Evolutionary conservation across 2,329 filamentous ascomycete genomes (phyloP).

Genomic region (Exophiala sp.): DNA sequence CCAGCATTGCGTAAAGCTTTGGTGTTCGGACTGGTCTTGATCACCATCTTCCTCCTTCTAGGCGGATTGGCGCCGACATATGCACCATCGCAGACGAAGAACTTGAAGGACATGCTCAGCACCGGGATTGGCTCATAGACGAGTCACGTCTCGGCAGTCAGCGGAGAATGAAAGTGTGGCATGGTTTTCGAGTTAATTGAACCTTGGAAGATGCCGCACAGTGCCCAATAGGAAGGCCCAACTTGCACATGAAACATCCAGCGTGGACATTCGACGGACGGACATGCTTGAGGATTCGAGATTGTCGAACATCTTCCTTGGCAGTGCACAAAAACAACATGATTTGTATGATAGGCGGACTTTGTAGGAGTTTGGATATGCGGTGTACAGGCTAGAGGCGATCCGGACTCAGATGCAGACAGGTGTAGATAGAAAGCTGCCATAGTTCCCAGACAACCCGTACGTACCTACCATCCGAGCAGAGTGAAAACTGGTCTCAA

Average conservation of each 20-base stretch:
- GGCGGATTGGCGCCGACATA: constrained; percentile 57
- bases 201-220: too few species aligned
- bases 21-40: constrained; percentile 58
- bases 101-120: constrained; percentile 25
- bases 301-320: not conserved
- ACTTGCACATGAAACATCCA: not conserved
- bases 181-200: too few species aligned
- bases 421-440: not conserved
- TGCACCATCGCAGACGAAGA: constrained; percentile 29
- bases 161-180: not conserved
- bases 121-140: constrained; percentile 17
- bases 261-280: not conserved
- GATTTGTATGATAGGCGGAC: not conserved
- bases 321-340: not conserved
- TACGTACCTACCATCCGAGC: too few species aligned
- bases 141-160: not conserved
- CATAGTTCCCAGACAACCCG: too few species aligned
- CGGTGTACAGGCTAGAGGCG: not conserved
- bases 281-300: not conserved
- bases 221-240: not conserved
- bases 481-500: too few species aligned
- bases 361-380: not conserved
- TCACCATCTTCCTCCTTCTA: constrained; percentile 65
- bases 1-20: constrained; percentile 73
- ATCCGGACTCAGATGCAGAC: not conserved